Conservation (phyloP, 2,329 filamentous ascomycete species). For the Colletotrichum tamarilloi region DNA sequence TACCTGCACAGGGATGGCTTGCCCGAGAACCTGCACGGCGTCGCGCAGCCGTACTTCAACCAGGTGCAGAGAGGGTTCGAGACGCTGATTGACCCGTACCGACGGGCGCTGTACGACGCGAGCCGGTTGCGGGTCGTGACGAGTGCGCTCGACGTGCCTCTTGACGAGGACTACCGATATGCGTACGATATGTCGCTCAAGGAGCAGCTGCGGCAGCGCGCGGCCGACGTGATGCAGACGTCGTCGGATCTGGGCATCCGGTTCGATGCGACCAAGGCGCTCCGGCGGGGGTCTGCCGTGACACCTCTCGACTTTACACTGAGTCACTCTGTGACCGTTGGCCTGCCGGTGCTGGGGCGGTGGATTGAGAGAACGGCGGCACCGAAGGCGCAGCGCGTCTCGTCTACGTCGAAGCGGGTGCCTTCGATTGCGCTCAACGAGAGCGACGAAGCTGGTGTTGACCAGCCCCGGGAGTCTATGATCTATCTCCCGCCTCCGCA, state of each 20-base stretch:
- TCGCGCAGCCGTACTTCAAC: slow-evolving; percentile 54
- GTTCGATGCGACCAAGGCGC: slow-evolving; percentile 44
- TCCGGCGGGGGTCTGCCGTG: slow-evolving; percentile 31
- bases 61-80: slow-evolving; percentile 58
- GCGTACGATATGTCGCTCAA: slow-evolving; percentile 39
- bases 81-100: slow-evolving; percentile 56
- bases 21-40: slow-evolving; percentile 49
- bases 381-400: neutral
- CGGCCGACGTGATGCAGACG: slow-evolving; percentile 40
- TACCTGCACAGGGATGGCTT: slow-evolving; percentile 57
- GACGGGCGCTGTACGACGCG: slow-evolving; percentile 55
- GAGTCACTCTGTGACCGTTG: slow-evolving; percentile 50
- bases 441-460: neutral
- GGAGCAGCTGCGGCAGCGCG: slow-evolving; percentile 38
- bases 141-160: neutral
- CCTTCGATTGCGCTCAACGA: slow-evolving; percentile 26
- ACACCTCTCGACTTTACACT: slow-evolving; percentile 52
- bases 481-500: slow-evolving; percentile 43
- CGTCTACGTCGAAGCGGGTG: slow-evolving; percentile 34
- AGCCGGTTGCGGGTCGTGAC: slow-evolving; percentile 38
- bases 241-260: slow-evolving; percentile 53
- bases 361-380: slow-evolving; percentile 36
- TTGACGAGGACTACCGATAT: slow-evolving; percentile 37
- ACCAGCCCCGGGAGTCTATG: slow-evolving; percentile 16
- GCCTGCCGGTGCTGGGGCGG: slow-evolving; percentile 46